Evolutionary conservation across 75 land plant genomes (phyloP).

Genomic region (Cupressus sempervirens): DNA sequence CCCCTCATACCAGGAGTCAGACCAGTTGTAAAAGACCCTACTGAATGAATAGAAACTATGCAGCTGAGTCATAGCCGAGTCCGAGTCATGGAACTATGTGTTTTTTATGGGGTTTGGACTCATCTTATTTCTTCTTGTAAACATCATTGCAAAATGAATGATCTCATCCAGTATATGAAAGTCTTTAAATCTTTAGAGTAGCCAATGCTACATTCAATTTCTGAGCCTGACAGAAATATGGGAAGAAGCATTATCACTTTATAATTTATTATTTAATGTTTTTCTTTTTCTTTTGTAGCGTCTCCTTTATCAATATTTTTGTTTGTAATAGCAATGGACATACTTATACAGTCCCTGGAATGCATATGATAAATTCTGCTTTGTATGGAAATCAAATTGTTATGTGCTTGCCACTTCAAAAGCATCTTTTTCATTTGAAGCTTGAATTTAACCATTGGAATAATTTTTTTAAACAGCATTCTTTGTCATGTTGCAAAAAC

Average conservation of each 20-base stretch:
- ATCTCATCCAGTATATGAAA: neutral
- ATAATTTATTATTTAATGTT: neutral
- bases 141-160: neutral
- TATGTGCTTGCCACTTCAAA: neutral
- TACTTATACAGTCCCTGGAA: neutral
- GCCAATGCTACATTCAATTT: neutral
- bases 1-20: no score
- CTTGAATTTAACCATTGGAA: neutral
- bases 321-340: neutral
- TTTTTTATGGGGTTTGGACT: neutral
- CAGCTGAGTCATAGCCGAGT: no score
- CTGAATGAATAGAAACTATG: no score
- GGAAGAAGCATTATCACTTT: neutral
- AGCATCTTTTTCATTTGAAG: neutral
- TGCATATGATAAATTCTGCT: neutral
- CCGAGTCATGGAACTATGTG: no score
- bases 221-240: neutral
- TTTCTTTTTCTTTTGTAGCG: neutral
- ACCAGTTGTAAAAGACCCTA: no score
- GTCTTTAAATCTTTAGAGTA: neutral
- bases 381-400: neutral
- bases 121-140: neutral
- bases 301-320: neutral
- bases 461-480: neutral
- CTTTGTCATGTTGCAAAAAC: neutral